Percentiles rank a stretch among this genome's conserved stretches.
Evolutionary conservation across 345 rosid genomes (phyloP).

Genomic region (Melaleuca quinquenervia): DNA sequence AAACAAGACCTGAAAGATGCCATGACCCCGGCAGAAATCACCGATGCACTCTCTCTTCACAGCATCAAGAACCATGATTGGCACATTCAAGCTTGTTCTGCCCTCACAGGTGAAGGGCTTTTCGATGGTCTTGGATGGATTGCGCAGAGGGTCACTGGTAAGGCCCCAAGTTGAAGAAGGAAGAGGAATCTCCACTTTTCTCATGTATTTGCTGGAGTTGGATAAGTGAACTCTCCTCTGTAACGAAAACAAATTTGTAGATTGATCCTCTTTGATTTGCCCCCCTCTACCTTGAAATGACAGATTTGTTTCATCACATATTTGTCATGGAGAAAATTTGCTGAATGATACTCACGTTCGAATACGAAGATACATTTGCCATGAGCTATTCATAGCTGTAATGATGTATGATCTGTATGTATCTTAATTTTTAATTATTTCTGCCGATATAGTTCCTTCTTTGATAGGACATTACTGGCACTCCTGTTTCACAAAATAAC

Average conservation of each 20-base stretch:
- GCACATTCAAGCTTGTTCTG: conserved; percentile 95
- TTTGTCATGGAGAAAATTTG: not conserved
- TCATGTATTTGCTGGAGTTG: not conserved
- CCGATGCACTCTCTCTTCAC: conserved; percentile 81
- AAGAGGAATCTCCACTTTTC: not conserved
- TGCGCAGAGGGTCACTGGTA: conserved; percentile 74
- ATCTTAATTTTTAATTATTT: not conserved
- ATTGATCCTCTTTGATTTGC: not conserved
- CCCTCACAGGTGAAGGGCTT: conserved; percentile 81
- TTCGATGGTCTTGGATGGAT: conserved; percentile 88
- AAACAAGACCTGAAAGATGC: conserved; percentile 91
- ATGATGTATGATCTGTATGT: not conserved
- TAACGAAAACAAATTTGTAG: not conserved
- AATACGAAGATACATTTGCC: not conserved
- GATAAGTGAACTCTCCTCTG: not conserved
- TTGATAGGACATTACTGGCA: not conserved
- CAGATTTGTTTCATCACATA: not conserved
- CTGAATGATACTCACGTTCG: not conserved
- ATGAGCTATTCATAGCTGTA: not conserved
- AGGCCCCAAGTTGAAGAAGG: conserved; percentile 37
- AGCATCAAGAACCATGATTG: conserved; percentile 92
- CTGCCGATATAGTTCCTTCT: not conserved
- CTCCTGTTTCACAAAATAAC: not conserved
- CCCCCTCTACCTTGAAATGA: not conserved
- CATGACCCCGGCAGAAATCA: conserved; percentile 84